Conservation (phyloP, 306 rosid species). For the Vachellia collinsii region DNA sequence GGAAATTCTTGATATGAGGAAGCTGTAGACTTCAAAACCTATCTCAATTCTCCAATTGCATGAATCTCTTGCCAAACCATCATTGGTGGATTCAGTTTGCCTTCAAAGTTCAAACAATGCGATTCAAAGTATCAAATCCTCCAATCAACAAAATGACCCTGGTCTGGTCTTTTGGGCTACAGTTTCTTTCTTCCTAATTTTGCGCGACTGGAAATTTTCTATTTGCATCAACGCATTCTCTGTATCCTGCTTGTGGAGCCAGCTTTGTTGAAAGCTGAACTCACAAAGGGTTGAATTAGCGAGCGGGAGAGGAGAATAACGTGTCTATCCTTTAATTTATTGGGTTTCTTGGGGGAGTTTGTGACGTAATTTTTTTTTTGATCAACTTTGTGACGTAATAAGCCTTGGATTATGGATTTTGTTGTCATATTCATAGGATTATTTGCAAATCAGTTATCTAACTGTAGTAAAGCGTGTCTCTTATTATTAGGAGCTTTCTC, state of each 20-base stretch:
- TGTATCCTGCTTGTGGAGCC: not conserved
- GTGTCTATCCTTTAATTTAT: not conserved
- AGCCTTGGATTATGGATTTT: not conserved
- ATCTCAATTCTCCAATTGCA: not conserved
- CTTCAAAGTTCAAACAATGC: not conserved
- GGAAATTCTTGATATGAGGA: conserved; percentile 45
- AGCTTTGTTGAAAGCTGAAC: not conserved
- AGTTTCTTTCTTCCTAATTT: not conserved
- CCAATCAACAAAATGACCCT: not conserved
- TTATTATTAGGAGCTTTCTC: not conserved
- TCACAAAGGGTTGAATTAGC: not conserved
- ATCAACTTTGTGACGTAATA: not conserved
- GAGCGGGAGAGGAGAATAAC: not conserved
- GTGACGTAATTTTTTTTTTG: no score
- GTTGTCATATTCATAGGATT: not conserved
- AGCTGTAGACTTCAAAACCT: conserved; percentile 21
- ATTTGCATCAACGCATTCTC: not conserved
- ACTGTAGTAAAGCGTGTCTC: not conserved
- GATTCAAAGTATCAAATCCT: not conserved
- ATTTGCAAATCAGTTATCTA: not conserved
- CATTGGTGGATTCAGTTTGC: not conserved
- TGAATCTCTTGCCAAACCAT: not conserved
- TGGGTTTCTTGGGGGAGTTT: not conserved
- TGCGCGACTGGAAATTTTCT: not conserved
- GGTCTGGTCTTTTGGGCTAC: not conserved